Percentiles rank a stretch among this genome's conserved stretches.
phyloP scores from a whole-genome alignment of 148 eudicot species.

The Rhododendron henanense region DNA sequence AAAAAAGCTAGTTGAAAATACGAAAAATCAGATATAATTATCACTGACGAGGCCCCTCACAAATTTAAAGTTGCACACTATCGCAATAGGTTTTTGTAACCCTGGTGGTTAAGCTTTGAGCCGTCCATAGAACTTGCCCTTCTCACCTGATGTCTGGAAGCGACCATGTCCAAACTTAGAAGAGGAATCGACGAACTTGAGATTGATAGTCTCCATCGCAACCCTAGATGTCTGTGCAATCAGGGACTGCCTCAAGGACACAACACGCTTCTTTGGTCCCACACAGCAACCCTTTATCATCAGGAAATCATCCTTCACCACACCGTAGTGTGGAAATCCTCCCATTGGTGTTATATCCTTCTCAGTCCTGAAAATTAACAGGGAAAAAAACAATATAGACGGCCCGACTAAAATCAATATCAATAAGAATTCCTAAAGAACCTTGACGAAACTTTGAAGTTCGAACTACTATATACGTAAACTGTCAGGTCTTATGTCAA shows the following conservation, averaged over 20 bases:
- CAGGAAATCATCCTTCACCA: slow-evolving; percentile 40
- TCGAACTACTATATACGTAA: not conserved
- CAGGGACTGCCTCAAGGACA: slow-evolving; percentile 43
- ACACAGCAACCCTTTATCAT: slow-evolving; percentile 52
- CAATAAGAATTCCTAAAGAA: not conserved
- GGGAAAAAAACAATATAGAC: not conserved
- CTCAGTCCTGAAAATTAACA: slow-evolving; percentile 29
- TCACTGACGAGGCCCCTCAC: not conserved
- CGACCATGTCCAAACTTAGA: slow-evolving; percentile 50
- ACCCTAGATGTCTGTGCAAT: slow-evolving; percentile 36
- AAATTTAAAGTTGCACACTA: not conserved
- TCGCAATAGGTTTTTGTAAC: not conserved
- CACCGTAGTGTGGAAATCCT: slow-evolving; percentile 46
- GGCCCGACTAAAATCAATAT: not conserved
- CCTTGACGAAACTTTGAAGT: not conserved
- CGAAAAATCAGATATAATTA: not conserved
- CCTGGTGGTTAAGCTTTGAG: slow-evolving; percentile 20
- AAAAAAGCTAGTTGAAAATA: not conserved
- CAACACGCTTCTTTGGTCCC: slow-evolving; percentile 45
- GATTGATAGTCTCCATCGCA: slow-evolving; percentile 38
- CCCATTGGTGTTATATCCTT: slow-evolving; percentile 51
- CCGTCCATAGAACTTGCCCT: slow-evolving; percentile 35
- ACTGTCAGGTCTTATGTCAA: not conserved
- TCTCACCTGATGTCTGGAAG: slow-evolving; percentile 41
- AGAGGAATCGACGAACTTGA: slow-evolving; percentile 41